A percentile compares a stretch with the other conserved stretches of the same genome.
Evolutionary conservation across 805 yeast species (phyloP).

Genomic region (Ogataea ganodermae): DNA sequence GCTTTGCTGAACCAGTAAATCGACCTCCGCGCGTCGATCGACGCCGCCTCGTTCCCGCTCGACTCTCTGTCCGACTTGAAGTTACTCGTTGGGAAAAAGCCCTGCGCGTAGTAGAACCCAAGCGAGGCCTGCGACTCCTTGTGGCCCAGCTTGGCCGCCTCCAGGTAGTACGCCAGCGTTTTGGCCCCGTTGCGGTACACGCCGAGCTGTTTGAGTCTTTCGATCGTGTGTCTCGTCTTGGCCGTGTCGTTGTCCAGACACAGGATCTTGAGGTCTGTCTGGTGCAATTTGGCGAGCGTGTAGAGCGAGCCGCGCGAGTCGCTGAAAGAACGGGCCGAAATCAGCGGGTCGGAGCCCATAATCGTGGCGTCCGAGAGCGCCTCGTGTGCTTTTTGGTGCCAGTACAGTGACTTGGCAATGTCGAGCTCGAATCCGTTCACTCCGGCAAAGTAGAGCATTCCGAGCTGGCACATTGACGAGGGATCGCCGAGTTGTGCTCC

Average conservation of each 20-base stretch:
- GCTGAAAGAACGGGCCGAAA: slow-evolving; percentile 36
- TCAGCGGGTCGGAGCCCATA: slow-evolving; percentile 37
- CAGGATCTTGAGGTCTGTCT: slow-evolving; percentile 36
- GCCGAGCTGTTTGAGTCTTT: slow-evolving; percentile 35
- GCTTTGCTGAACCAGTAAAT: slow-evolving; percentile 76
- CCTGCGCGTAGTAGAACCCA: slow-evolving; percentile 75
- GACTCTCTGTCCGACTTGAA: slow-evolving; percentile 37
- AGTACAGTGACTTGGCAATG: slow-evolving; percentile 29
- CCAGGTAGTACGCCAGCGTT: slow-evolving; percentile 55
- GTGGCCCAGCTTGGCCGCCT: slow-evolving; percentile 62
- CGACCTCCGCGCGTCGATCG: slow-evolving; percentile 55
- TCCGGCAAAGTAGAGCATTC: slow-evolving; percentile 57
- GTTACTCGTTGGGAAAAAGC: slow-evolving; percentile 40
- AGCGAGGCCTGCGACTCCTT: slow-evolving; percentile 68
- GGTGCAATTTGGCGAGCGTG: slow-evolving; percentile 39
- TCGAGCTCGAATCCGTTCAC: slow-evolving; percentile 33
- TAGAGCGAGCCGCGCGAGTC: slow-evolving; percentile 38
- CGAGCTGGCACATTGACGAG: slow-evolving; percentile 73
- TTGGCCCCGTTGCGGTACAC: slow-evolving; percentile 38
- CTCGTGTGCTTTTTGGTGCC: slow-evolving; percentile 33
- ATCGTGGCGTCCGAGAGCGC: slow-evolving; percentile 24
- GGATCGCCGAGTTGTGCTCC: slow-evolving; percentile 66
- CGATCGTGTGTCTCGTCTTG: slow-evolving; percentile 36
- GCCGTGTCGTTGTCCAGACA: slow-evolving; percentile 30
- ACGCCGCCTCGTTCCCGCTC: slow-evolving; percentile 28